Base-by-base conservation (phyloP, 2,329 filamentous ascomycete genomes). In the Penicillium decumbens region DNA sequence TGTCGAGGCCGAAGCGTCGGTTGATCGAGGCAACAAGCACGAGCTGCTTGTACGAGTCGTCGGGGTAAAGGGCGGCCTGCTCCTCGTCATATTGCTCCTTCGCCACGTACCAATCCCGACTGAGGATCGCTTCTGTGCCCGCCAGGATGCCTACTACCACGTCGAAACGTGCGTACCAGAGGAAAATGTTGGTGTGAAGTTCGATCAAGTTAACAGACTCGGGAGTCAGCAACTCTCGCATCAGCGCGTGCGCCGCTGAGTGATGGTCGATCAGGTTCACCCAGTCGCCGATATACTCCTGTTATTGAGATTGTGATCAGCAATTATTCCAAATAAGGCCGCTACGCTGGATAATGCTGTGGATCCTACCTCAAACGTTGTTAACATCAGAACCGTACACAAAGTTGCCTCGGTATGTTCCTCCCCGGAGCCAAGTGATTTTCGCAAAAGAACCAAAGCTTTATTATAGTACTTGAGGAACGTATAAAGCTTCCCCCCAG, bases 211-310 rank as follows among this genome's bases (percentile, higher is more conserved):
- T 83, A 38, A 88, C 82, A 0, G 83, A 86, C 54, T 90, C 77
- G 0, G 89, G 88, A 0, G 84, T 89, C 65, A 89, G 91, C 0
- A 96, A 73, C 38, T 85, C 81, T 1, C 80, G 86, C 40, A 97
- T 74, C 60, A 97, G 85, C 55, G 89, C 83, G 63, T 87, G 82
- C 0, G 93, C 93, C 9, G 92, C 93, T 65, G 87, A 89, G 67
- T 96, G 91, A 66, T 97, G 93, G 20, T 90, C 88, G 71, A 93
- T 85, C 13, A 97, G 77, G 62, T 95, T 96, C 45, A 95, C 83
- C 90, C 90, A 97, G 66, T 98, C 93, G 10, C 93, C 93, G 40
- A 97, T 78, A 62, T 90, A 95, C 72, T 97, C 93, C 89, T 95
- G 62, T 37, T n/a, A 20, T 18, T 9, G 39, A 44, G 24, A 39